Evolutionary conservation across 345 rosid genomes (phyloP).

Genomic region (Euphorbia pulcherrima): DNA sequence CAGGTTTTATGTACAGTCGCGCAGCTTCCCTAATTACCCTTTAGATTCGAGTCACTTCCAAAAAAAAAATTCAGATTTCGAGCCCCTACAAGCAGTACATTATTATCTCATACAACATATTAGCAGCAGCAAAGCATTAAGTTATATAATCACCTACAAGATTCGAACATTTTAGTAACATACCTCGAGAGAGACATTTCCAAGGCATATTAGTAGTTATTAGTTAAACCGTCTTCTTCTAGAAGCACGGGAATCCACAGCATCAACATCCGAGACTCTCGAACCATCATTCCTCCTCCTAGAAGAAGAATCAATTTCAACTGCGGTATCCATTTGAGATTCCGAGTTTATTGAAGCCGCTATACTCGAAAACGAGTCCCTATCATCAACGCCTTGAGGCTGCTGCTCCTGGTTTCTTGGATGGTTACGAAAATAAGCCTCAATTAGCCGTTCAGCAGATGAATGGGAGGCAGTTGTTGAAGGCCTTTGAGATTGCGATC

Average conservation of each 20-base stretch:
- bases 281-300: slow-evolving; percentile 68
- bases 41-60: slow-evolving; percentile 16
- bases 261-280: slow-evolving; percentile 71
- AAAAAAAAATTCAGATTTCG: slow-evolving; percentile 12
- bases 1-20: slow-evolving; percentile 16
- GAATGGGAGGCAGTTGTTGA: slow-evolving; percentile 42
- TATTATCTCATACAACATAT: slow-evolving; percentile 11
- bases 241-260: slow-evolving; percentile 81
- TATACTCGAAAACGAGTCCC: slow-evolving; percentile 85
- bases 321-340: slow-evolving; percentile 75
- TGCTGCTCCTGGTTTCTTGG: slow-evolving; percentile 67
- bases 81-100: slow-evolving; percentile 2
- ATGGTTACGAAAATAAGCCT: slow-evolving; percentile 48
- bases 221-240: slow-evolving; percentile 68
- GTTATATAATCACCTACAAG: slow-evolving; percentile 17
- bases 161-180: background rate
- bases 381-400: slow-evolving; percentile 58
- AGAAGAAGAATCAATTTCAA: slow-evolving; percentile 80
- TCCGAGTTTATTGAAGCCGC: slow-evolving; percentile 85
- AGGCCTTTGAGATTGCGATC: slow-evolving; percentile 51
- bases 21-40: slow-evolving; percentile 12
- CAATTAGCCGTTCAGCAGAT: slow-evolving; percentile 53
- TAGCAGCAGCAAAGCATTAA: slow-evolving; percentile 7
- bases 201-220: slow-evolving; percentile 8
- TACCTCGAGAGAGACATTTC: slow-evolving; percentile 10